These are phyloP conservation scores for Collybia mongolica DNA, from an alignment of 768 basidiomycete species.

Conservation along the genomic window DNA sequence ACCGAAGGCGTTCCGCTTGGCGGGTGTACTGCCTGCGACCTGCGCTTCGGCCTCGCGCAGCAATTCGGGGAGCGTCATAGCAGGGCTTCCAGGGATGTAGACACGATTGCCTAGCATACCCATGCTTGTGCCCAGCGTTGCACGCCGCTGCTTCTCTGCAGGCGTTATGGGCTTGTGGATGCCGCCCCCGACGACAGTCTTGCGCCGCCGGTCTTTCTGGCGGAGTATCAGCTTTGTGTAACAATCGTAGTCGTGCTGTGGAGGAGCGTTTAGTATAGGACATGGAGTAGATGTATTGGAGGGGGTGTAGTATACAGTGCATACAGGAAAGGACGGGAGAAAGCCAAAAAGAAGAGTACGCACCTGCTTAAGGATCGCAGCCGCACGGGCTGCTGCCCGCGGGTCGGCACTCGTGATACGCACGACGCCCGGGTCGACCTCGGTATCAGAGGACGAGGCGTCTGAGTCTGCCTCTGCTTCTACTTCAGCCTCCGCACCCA, in stretches of 20 bases:
- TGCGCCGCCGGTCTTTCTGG: slow-evolving; percentile 34
- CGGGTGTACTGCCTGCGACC: slow-evolving; percentile 24
- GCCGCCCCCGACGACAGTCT: slow-evolving; percentile 27
- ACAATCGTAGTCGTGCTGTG: slow-evolving; percentile 84
- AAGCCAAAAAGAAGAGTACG: slow-evolving; percentile 21
- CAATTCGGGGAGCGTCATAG: slow-evolving; percentile 53
- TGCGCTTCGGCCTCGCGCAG: slow-evolving; percentile 58
- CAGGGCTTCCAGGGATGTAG: slow-evolving; percentile 53
- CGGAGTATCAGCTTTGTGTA: slow-evolving; percentile 49
- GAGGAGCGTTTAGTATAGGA: neutral
- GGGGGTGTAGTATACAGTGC: no score
- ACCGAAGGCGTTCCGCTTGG: slow-evolving; percentile 22
- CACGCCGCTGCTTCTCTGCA: slow-evolving; percentile 6
- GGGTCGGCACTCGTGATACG: slow-evolving; percentile 87
- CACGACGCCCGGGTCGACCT: slow-evolving; percentile 55
- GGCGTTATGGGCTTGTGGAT: slow-evolving; percentile 24
- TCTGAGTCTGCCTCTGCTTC: slow-evolving; percentile 19
- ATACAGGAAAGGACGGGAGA: neutral
- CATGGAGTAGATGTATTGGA: no score
- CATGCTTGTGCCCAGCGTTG: slow-evolving; percentile 27
- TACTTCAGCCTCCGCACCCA: slow-evolving; percentile 4
- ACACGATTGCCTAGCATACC: slow-evolving; percentile 51
- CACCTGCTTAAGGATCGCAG: slow-evolving; percentile 88
- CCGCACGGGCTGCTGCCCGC: slow-evolving; percentile 85
- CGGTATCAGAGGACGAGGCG: slow-evolving; percentile 30